Conservation (phyloP, 768 basidiomycete species). For the Panaeolus cyanescens region DNA sequence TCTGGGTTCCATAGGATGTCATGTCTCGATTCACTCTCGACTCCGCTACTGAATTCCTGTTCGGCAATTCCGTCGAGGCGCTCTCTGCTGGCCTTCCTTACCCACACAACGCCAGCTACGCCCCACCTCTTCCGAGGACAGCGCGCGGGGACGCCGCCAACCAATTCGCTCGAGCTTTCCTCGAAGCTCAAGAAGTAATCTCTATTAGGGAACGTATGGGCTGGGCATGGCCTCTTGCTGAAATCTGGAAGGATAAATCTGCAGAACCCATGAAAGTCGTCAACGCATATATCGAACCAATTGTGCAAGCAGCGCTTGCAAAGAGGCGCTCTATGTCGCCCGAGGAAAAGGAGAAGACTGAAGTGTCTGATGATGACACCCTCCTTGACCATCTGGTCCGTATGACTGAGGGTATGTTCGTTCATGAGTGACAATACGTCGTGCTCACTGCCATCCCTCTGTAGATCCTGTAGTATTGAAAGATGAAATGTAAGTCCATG, state of each 20-base stretch:
- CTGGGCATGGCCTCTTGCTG: conserved; percentile 55
- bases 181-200: conserved; percentile 45
- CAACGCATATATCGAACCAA: conserved; percentile 53
- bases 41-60: conserved; percentile 66
- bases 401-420: conserved; percentile 42
- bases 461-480: conserved; percentile 37
- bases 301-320: conserved; percentile 50
- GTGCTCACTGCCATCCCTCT: neutral
- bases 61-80: conserved; percentile 57
- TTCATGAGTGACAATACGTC: neutral
- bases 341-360: conserved; percentile 28
- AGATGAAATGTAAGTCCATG: conserved; percentile 41
- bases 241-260: conserved; percentile 49
- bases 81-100: conserved; percentile 54
- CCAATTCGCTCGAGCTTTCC: conserved; percentile 51
- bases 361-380: conserved; percentile 44
- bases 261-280: conserved; percentile 52
- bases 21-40: conserved; percentile 68
- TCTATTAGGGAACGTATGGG: conserved; percentile 43
- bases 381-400: conserved; percentile 59
- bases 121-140: conserved; percentile 21
- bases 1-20: conserved; percentile 48
- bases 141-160: conserved; percentile 34
- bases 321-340: conserved; percentile 30
- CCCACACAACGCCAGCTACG: conserved; percentile 40